These are phyloP conservation scores for Jatropha multifida DNA, from an alignment of 441 rosid genomes.

Conservation along the genomic window DNA sequence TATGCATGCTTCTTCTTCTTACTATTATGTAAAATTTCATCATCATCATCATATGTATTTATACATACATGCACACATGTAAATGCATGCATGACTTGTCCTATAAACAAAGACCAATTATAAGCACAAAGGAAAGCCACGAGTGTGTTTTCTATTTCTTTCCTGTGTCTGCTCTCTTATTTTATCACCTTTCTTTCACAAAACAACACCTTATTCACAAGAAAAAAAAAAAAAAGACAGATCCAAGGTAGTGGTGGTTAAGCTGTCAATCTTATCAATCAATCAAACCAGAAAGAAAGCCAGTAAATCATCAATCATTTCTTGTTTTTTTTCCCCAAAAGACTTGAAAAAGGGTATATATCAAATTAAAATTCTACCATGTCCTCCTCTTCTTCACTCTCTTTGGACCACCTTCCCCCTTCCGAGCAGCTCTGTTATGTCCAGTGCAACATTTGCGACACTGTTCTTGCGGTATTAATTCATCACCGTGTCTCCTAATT, in stretches of 20 bases:
- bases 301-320: slow-evolving; percentile 36
- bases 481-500: neutral
- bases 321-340: slow-evolving; percentile 17
- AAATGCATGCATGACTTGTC: neutral
- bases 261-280: slow-evolving; percentile 56
- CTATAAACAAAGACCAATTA: neutral
- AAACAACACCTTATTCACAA: slow-evolving; percentile 16
- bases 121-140: slow-evolving; percentile 8
- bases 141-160: slow-evolving; percentile 5
- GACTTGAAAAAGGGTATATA: slow-evolving; percentile 7
- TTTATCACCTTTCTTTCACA: slow-evolving; percentile 32
- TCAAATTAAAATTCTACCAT: slow-evolving; percentile 35
- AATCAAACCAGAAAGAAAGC: slow-evolving; percentile 34
- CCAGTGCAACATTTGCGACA: slow-evolving; percentile 89
- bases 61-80: slow-evolving; percentile 10
- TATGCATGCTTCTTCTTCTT: slow-evolving; percentile 9
- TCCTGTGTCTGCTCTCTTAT: slow-evolving; percentile 10
- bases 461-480: slow-evolving; percentile 70
- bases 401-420: slow-evolving; percentile 85
- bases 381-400: slow-evolving; percentile 60
- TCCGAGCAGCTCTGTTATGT: slow-evolving; percentile 97
- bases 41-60: slow-evolving; percentile 3
- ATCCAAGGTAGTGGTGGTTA: slow-evolving; percentile 47
- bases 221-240: slow-evolving; percentile 30
- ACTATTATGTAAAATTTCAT: neutral